Evolutionary conservation across 352 stramenopile species (phyloP), one percentile per base, ranked within the genome.

Genomic region (Globisporangium acanthophoron): DNA sequence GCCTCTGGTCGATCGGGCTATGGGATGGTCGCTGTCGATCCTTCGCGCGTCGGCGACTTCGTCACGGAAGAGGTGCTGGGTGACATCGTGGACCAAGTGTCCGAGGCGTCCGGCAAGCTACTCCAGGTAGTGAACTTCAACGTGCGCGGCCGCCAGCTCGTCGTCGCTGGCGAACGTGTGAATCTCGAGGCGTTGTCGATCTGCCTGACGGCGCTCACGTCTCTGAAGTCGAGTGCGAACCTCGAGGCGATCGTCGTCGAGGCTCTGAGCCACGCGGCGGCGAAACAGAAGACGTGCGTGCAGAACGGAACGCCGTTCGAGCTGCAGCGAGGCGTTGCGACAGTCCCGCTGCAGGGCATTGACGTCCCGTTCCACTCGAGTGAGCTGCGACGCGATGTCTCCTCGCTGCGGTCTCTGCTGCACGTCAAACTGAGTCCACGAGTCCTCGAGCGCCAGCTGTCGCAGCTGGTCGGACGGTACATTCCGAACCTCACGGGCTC

Each of bases 81-180:
- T 64, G 68, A 72, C n/a, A 58, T 94, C 27, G 82, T 96, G 3
- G 71, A 90, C 39, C 70, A 67, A 20, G 85, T 96, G 45, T 71
- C 73, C 43, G 58, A 64, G 21, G 67, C 71, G 13, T 90, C 78
- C 0, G 68, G 71, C 13, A 86, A 93, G 67, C 69, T 96, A 9
- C 65, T 93, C 6, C 87, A 96, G 55, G 80, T 96, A 3, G 85
- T 96, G 46, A 96, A 96, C 67, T 94, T 88, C 57, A 96, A 96
- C 70, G 79, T 95, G 11, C 71, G 91, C 56, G 77, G 82, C 59
- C 65, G 67, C 6, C 87, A 96, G 72, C 95, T 95, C 56, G 87
- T 95, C 12, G 79, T 95, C 29, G 86, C 87, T 18, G 85, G 85
- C 37, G 80, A 94, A 29, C 82, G 88, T 21, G 75, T 87, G 11